Percentiles rank a stretch among this genome's conserved stretches.
phyloP scores from a whole-genome alignment of 106 monocot species.

The Dendrobium officinale region DNA sequence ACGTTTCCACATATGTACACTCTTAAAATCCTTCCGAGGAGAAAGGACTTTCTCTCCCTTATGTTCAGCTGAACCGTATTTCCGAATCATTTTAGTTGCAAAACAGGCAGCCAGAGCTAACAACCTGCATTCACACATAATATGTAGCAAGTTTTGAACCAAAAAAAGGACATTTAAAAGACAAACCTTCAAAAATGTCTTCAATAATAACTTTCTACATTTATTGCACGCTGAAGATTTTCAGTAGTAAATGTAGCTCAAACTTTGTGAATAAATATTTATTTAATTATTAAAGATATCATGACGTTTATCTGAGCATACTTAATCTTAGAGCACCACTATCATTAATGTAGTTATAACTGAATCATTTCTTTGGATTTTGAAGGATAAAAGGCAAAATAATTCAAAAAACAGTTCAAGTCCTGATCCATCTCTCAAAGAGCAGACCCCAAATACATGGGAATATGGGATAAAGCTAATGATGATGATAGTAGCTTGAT shows the following conservation, averaged over 20 bases:
- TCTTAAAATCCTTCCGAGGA: slow-evolving; percentile 6
- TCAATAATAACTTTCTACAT: neutral
- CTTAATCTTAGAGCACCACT: no score
- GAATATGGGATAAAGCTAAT: neutral
- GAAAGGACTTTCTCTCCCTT: slow-evolving; percentile 23
- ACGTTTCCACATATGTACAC: slow-evolving; percentile 9
- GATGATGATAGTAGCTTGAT: neutral
- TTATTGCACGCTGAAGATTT: neutral
- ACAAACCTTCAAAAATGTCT: neutral
- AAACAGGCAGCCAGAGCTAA: slow-evolving; percentile 78
- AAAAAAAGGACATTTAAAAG: neutral
- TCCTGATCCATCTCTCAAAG: no score
- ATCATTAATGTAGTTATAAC: no score
- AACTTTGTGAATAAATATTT: neutral
- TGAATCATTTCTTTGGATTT: no score
- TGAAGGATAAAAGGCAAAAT: no score
- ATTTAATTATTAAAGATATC: neutral
- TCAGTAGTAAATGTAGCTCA: neutral
- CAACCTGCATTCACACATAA: slow-evolving; percentile 37
- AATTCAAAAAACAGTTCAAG: no score
- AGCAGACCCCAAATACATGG: neutral
- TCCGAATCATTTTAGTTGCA: slow-evolving; percentile 86
- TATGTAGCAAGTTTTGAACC: slow-evolving; percentile 6
- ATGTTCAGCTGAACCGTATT: slow-evolving; percentile 56
- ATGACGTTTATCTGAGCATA: neutral